These are phyloP conservation scores for Iris pallida DNA, from an alignment of 116 monocot genomes.

Conservation along the genomic window DNA sequence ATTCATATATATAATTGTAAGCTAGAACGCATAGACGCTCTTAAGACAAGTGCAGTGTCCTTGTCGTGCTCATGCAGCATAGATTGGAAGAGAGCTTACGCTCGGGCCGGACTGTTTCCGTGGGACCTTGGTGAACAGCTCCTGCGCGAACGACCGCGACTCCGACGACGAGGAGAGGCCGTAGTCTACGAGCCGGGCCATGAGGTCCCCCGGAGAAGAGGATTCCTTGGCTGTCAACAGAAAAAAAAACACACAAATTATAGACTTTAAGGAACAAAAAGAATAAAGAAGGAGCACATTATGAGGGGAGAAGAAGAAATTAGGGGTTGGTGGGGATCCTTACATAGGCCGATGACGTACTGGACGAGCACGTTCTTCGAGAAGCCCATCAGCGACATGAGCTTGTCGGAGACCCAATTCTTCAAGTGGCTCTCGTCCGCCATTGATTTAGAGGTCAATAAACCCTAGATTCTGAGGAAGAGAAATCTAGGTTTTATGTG, in stretches of 20 bases:
- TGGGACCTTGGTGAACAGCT: slow-evolving; percentile 64
- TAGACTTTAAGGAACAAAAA: too few species aligned
- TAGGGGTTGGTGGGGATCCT: neutral
- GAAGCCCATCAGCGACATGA: slow-evolving; percentile 78
- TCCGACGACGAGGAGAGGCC: slow-evolving; percentile 53
- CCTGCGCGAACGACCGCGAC: slow-evolving; percentile 55
- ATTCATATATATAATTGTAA: neutral
- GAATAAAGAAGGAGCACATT: too few species aligned
- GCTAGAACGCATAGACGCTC: neutral
- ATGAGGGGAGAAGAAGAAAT: neutral
- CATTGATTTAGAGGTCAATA: slow-evolving; percentile 20
- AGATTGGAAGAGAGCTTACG: slow-evolving; percentile 38
- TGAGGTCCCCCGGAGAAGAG: slow-evolving; percentile 49
- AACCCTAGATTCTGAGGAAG: neutral
- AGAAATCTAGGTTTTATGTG: too few species aligned
- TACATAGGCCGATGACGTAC: slow-evolving; percentile 42
- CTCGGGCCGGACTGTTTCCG: slow-evolving; percentile 54
- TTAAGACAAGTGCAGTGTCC: neutral
- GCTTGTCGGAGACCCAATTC: slow-evolving; percentile 80
- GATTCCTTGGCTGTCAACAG: slow-evolving; percentile 62
- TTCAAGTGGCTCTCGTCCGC: slow-evolving; percentile 46
- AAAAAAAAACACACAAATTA: too few species aligned
- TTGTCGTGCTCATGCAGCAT: neutral
- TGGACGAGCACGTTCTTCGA: slow-evolving; percentile 57
- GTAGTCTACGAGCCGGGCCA: slow-evolving; percentile 50